A percentile compares a stretch with the other conserved stretches of the same genome.
These are phyloP conservation scores for Ambrosia hybrid DNA, from an alignment of 140 eudicot species.

Conservation along the genomic window DNA sequence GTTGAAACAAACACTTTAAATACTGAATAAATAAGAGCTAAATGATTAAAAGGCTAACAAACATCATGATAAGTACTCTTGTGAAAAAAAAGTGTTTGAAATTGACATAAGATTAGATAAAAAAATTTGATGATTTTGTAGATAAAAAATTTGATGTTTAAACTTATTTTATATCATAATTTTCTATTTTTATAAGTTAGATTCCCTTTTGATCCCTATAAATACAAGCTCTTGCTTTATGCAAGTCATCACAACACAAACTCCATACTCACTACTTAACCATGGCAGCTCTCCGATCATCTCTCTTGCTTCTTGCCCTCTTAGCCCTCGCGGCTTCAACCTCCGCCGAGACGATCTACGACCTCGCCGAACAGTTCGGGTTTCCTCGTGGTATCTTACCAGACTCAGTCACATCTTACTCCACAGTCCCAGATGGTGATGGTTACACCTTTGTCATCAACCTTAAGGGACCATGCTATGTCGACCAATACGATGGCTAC, in stretches of 20 bases:
- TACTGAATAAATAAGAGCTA: no score
- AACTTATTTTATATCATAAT: no score
- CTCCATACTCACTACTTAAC: background rate
- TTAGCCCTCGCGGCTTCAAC: background rate
- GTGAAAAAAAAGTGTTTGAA: no score
- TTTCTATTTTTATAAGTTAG: no score
- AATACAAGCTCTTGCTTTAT: no score
- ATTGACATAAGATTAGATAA: no score
- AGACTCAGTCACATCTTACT: background rate
- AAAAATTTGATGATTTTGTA: no score
- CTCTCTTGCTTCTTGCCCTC: background rate
- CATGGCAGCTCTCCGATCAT: background rate
- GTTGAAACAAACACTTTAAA: no score
- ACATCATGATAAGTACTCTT: no score
- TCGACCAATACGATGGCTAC: background rate
- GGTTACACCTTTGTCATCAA: constrained; percentile 5
- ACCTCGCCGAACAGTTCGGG: background rate
- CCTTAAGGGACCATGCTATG: background rate
- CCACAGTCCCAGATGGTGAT: constrained; percentile 28
- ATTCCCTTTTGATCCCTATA: no score
- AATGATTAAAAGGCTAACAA: no score
- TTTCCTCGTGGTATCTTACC: constrained; percentile 1
- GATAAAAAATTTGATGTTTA: no score
- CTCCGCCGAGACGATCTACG: background rate
- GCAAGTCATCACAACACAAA: background rate